Percentiles rank a stretch among this genome's conserved stretches.
Conservation (phyloP, 805 yeast species). For the Lipomyces sp. region DNA sequence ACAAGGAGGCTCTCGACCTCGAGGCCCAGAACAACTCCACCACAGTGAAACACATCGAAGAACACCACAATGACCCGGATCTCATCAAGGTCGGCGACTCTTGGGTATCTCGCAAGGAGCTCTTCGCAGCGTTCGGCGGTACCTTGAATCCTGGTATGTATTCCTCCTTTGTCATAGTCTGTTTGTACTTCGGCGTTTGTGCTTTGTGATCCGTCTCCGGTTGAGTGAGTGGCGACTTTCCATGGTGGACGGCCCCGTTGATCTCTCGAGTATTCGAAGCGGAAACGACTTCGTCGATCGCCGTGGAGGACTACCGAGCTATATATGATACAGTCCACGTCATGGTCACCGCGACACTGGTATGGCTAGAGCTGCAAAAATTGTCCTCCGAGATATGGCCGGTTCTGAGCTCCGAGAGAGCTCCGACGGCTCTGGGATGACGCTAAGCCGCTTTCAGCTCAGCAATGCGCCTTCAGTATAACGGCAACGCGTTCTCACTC, state of each 20-base stretch:
- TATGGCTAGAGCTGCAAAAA: too few relatives aligned
- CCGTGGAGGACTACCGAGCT: too few relatives aligned
- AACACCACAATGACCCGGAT: constrained; percentile 45
- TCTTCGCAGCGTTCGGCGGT: constrained; percentile 61
- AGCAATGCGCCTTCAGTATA: too few relatives aligned
- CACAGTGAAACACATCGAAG: constrained; percentile 11
- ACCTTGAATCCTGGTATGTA: constrained; percentile 61
- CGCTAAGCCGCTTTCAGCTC: too few relatives aligned
- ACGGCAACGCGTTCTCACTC: too few relatives aligned
- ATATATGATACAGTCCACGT: too few relatives aligned
- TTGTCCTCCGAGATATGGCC: neutral
- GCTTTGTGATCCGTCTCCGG: neutral
- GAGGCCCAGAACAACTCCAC: neutral
- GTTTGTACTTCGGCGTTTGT: neutral
- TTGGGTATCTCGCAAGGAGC: constrained; percentile 53
- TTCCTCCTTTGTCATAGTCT: neutral
- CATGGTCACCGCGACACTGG: too few relatives aligned
- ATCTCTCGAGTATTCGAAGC: too few relatives aligned
- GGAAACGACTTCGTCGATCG: neutral
- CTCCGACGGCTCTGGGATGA: constrained; percentile 2
- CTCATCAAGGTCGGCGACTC: constrained; percentile 70
- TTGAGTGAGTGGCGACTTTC: neutral
- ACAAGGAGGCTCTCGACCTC: constrained; percentile 9
- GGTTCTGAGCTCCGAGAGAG: neutral
- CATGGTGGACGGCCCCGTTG: too few relatives aligned